Base-by-base conservation (phyloP, 805 yeast genomes). In the Jamesozyma jinghongensis region DNA sequence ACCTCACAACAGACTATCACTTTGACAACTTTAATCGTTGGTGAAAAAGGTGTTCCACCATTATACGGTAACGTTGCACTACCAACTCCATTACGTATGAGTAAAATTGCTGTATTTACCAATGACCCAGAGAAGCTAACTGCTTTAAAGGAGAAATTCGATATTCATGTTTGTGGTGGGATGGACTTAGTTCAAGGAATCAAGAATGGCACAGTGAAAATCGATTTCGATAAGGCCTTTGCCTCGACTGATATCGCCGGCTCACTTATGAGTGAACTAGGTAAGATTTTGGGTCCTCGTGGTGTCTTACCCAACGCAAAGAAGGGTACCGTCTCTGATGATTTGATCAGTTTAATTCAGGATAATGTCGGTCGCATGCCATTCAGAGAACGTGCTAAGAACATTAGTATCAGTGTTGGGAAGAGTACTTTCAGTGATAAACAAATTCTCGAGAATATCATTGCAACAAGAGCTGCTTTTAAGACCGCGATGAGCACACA, bases 271-370 rank as follows among this genome's bases (percentile, higher is more conserved):
- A 72, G 71, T 47, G 69, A 74, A 42, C 66, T 85, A 18, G 95
- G 92, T n/a, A 75, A 87, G 54, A 66, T 73, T 10, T 71, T 92
- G 51, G 97, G 97, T 43, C 94, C 95, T 26, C 77, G 71, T 54
- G 95, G 94, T 19, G 70, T 92, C 51, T 81, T 88, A 84, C 97
- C 98, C 36, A 73, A 74, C 34, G 79, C 74, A 12, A 87, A 86
- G 66, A 82, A 79, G 56, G 95, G 95, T 14, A 87, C 96, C 1
- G 92, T 90, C 7, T 67, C 81, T 1, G 73, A 75, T n/a, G 77
- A 86, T 52, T 65, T 86, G 25, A 66, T 65, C 17, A 59, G 61
- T 6, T 63, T 81, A 43, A 70, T 88, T 44, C 54, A 61, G 29
- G 64, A 68, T 7, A 75, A 78, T 37, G 63, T 77, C 34, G 92